These are phyloP conservation scores for Tetrahymena malaccensis DNA, from an alignment of 73 alveolate species.

Conservation along the genomic window DNA sequence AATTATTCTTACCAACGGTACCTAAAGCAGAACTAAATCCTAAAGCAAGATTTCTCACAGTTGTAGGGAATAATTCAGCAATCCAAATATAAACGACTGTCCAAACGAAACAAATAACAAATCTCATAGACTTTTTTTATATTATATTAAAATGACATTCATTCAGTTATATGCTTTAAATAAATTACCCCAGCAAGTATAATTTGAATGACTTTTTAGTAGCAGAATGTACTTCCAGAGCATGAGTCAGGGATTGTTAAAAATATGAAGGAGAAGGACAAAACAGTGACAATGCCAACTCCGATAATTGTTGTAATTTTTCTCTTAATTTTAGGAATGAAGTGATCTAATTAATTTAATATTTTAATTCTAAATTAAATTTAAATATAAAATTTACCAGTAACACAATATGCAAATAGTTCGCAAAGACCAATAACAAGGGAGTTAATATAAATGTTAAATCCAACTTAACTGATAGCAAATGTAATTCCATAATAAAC, in stretches of 20 bases:
- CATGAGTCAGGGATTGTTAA: background rate
- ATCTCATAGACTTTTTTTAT: conserved; percentile 13
- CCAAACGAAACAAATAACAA: conserved; percentile 18
- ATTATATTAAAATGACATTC: background rate
- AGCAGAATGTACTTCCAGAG: background rate
- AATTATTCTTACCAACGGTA: conserved; percentile 7
- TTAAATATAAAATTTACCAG: background rate
- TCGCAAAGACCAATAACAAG: conserved; percentile 23
- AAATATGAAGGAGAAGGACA: conserved; percentile 1
- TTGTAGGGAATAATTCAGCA: conserved; percentile 32
- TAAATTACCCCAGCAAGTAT: background rate
- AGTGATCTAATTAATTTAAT: background rate
- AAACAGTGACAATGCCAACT: background rate
- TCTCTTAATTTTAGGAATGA: conserved; percentile 14
- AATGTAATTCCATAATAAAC: conserved; percentile 35
- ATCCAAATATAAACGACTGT: conserved; percentile 10
- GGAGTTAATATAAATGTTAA: background rate
- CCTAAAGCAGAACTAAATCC: conserved; percentile 39
- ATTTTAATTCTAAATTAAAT: background rate
- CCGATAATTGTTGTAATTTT: conserved; percentile 9
- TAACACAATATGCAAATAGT: conserved; percentile 10
- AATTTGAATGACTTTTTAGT: background rate
- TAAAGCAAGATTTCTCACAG: conserved; percentile 35
- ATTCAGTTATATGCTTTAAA: background rate
- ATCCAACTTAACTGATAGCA: conserved; percentile 20